phyloP scores from a whole-genome alignment of 2,329 filamentous ascomycete genomes.

The Sporothrix pallida region DNA sequence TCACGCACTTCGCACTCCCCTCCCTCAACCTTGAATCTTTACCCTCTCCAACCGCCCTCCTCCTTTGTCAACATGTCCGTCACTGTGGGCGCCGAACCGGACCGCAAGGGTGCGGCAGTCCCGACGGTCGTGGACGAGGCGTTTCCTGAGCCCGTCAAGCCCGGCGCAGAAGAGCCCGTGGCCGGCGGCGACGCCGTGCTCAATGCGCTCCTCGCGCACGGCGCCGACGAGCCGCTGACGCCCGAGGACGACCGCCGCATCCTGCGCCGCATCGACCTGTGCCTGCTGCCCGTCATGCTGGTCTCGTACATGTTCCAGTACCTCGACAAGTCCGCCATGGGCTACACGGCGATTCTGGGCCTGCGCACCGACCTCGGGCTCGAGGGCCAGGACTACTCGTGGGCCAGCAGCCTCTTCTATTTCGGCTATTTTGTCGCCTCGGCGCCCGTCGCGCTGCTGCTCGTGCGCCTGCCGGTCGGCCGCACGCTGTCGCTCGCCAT shows the following conservation, averaged over 20 bases:
- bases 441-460: conserved; percentile 31
- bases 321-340: conserved; percentile 12
- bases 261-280: conserved; percentile 1
- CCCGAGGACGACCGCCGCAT: conserved; percentile 15
- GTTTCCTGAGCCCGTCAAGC: conserved; percentile 12
- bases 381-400: conserved; percentile 23
- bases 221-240: conserved; percentile 3
- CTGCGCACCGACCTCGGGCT: not conserved
- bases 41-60: no score
- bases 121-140: conserved; percentile 14
- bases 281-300: not conserved
- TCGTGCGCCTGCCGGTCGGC: conserved; percentile 39
- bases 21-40: no score
- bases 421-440: conserved; percentile 38
- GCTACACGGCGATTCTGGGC: conserved; percentile 1
- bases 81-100: not conserved
- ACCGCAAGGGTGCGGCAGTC: not conserved
- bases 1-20: not conserved
- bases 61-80: no score
- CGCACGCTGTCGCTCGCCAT: conserved; percentile 42
- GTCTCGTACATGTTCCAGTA: conserved; percentile 12
- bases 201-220: not conserved
- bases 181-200: not conserved
- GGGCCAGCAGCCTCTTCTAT: conserved; percentile 17
- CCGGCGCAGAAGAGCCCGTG: not conserved